Percentiles rank a stretch among this genome's conserved stretches.
phyloP scores from a whole-genome alignment of 352 stramenopile species.

The Pythium apleroticum region DNA sequence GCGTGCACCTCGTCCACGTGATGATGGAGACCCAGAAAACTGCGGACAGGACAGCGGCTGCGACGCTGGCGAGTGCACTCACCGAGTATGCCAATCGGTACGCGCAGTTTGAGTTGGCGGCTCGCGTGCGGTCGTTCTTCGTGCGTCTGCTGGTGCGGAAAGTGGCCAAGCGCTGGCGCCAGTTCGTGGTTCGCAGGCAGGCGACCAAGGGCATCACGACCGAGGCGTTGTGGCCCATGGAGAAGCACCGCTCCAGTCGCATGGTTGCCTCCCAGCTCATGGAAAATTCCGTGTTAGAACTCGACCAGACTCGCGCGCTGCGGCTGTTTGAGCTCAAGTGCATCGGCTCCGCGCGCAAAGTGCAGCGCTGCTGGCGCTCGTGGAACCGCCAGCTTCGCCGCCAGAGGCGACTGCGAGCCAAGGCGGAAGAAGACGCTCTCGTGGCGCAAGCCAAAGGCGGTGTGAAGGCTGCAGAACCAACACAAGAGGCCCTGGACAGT shows the following conservation, averaged over 20 bases:
- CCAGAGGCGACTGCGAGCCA: conserved; percentile 1
- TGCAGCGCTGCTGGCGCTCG: conserved; percentile 27
- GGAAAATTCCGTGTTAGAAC: background rate
- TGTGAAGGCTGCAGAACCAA: background rate
- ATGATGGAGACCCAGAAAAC: conserved; percentile 15
- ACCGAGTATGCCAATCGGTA: background rate
- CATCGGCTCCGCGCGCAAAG: conserved; percentile 11
- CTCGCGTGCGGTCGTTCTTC: background rate
- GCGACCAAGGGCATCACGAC: conserved; percentile 6
- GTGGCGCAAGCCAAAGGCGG: conserved; percentile 12
- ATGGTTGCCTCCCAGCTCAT: conserved; percentile 1
- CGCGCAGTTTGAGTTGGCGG: background rate
- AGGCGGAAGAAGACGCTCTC: conserved; percentile 21
- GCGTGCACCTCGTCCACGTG: conserved; percentile 1
- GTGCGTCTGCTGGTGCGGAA: conserved; percentile 11
- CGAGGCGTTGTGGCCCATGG: conserved; percentile 14
- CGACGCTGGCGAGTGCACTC: background rate
- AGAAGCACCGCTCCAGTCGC: background rate
- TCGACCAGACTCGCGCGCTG: background rate
- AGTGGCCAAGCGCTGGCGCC: conserved; percentile 16
- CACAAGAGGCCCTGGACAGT: background rate
- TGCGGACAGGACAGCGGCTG: background rate
- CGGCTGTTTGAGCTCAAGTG: conserved; percentile 25
- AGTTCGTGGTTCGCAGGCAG: conserved; percentile 5
- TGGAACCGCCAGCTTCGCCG: conserved; percentile 12